Percentiles rank a stretch among this genome's conserved stretches.
Conservation (phyloP, 371 early-diverging fungal genomes). For the Apophysomyces ossiformis region DNA sequence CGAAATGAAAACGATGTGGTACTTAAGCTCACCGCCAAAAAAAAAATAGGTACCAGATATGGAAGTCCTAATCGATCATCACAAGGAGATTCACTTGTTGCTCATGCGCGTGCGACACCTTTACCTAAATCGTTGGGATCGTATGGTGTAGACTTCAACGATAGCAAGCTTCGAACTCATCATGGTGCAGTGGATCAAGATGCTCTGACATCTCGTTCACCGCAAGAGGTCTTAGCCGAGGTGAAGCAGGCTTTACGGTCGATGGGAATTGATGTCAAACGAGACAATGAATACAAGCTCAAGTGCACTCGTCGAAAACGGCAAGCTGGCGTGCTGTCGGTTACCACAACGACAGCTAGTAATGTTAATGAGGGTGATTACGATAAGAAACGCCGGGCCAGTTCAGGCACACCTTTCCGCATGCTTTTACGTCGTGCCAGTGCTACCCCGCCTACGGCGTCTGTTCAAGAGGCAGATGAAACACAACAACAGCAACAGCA, state of each 20-base stretch:
- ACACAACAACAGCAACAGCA: not conserved
- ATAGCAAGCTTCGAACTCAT: slow-evolving; percentile 72
- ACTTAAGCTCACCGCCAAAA: no score
- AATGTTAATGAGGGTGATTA: not conserved
- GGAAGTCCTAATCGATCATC: slow-evolving; percentile 11
- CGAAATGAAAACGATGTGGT: not conserved
- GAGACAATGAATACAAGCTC: slow-evolving; percentile 75
- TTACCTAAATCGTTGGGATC: slow-evolving; percentile 21
- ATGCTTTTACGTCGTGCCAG: slow-evolving; percentile 44
- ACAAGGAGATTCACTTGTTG: slow-evolving; percentile 8
- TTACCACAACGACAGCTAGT: not conserved
- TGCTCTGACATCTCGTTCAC: slow-evolving; percentile 75
- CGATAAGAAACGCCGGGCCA: slow-evolving; percentile 27
- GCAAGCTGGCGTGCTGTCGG: not conserved
- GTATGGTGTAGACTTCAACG: slow-evolving; percentile 32
- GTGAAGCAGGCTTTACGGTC: slow-evolving; percentile 66
- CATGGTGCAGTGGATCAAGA: slow-evolving; percentile 82
- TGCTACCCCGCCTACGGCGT: slow-evolving; percentile 3
- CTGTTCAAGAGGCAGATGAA: not conserved
- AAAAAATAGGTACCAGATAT: slow-evolving; percentile 3
- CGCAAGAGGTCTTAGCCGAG: slow-evolving; percentile 70
- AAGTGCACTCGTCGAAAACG: slow-evolving; percentile 70
- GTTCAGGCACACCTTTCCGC: slow-evolving; percentile 30
- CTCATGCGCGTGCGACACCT: not conserved
- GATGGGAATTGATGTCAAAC: slow-evolving; percentile 75